phyloP scores from a whole-genome alignment of 1,284 basidiomycete species.

The Ceratobasidium sp. region DNA sequence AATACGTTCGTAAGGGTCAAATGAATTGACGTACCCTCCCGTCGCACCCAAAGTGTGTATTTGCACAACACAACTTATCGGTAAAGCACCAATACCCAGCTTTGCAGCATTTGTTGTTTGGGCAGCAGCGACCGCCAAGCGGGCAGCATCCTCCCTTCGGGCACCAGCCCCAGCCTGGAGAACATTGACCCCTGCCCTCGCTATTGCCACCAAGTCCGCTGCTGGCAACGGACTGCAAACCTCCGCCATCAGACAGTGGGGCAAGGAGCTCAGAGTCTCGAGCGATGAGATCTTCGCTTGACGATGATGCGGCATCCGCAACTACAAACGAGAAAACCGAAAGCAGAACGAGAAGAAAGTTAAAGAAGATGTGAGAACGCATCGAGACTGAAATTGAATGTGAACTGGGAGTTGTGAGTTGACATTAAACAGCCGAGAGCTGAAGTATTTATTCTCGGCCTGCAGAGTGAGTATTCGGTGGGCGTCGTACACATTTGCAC shows the following conservation, averaged over 20 bases:
- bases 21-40: background rate
- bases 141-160: constrained; percentile 5
- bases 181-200: background rate
- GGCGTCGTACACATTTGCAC: too few relatives aligned
- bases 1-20: background rate
- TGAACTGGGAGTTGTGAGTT: background rate
- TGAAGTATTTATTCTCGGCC: too few relatives aligned
- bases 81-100: constrained; percentile 9
- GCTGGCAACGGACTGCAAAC: background rate
- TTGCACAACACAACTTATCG: background rate
- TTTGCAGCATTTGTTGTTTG: background rate
- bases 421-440: too few relatives aligned
- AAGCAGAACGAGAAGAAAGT: background rate
- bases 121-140: constrained; percentile 1
- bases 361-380: background rate
- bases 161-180: background rate
- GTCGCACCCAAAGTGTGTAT: background rate
- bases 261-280: background rate
- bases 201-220: background rate
- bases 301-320: background rate
- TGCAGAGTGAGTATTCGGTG: too few relatives aligned
- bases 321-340: background rate
- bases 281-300: background rate
- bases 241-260: background rate
- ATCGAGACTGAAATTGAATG: background rate